Evolutionary conservation across 768 basidiomycete species (phyloP), one percentile per base, ranked within the genome.

Genomic region (Lentinula sp.): DNA sequence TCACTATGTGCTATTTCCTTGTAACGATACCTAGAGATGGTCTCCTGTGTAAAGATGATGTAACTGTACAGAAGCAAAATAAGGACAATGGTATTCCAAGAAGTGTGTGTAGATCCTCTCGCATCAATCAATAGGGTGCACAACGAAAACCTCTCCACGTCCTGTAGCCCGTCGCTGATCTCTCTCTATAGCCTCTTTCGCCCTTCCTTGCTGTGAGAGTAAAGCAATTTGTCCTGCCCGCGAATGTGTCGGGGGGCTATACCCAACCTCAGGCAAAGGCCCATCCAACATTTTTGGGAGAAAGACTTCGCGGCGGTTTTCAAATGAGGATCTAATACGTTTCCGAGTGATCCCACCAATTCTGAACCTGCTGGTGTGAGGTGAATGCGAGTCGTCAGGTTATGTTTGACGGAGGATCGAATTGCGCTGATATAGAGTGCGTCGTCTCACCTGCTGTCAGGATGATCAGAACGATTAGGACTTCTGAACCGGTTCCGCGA

Each of bases 161-260:
- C 55, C 23, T 8, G 57, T 59, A 45, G 42, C 57, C 9, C 45
- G 57, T 33, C 57, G 48, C 46, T 49, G 37, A 49, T 59, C 57
- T 33, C 28, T 46, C 46, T 59, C 45, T 6, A 59, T 6, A 2
- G 57, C 57, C 28, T 59, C 45, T 3, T 18, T 20, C 57, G 16
- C 13, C 33, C 57, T 59, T 18, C 57, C 57, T 20, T 59, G 45
- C 35, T 16, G 18, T 39, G 41, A 18, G 7, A 59, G 46, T 18
- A 46, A 28, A 12, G 18, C 46, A 36, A 59, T 16, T 10, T 49
- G 57, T n/a, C 57, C 57, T 16, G 57, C 57, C 18, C 57, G 28
- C 32, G 57, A 59, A 50, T 48, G 45, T 12, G 57, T 50, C 9
- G 57, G 57, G 12, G 57, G 57, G 15, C 57, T 59, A 18, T 59